These are phyloP conservation scores for Metschnikowia drakensbergensis DNA, from an alignment of 805 yeast genomes.

Conservation along the genomic window DNA sequence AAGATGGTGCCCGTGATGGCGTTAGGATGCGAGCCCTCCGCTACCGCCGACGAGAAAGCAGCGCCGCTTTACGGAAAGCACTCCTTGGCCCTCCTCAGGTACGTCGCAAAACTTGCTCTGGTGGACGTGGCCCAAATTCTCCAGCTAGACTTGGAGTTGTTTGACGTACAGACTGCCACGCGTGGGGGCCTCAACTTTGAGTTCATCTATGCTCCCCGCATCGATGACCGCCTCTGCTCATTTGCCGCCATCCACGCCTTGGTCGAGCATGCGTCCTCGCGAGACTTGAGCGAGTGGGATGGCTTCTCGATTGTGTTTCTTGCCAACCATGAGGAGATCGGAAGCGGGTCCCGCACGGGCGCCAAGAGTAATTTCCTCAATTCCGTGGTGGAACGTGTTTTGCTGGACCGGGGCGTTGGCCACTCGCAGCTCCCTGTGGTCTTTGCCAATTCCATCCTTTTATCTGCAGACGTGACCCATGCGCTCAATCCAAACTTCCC, in stretches of 20 bases:
- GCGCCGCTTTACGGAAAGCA: constrained; percentile 30
- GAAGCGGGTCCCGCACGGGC: constrained; percentile 38
- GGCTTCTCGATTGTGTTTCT: constrained; percentile 33
- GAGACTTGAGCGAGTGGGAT: constrained; percentile 19
- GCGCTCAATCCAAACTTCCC: constrained; percentile 40
- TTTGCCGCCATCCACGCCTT: constrained; percentile 35
- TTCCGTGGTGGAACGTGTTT: constrained; percentile 19
- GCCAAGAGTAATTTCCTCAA: constrained; percentile 34
- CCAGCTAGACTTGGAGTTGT: constrained; percentile 35
- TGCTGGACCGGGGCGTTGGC: constrained; percentile 4
- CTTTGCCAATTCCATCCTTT: constrained; percentile 31
- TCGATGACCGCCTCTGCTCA: constrained; percentile 42
- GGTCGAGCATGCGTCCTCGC: constrained; percentile 13
- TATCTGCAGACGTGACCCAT: constrained; percentile 45
- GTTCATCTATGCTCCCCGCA: constrained; percentile 37
- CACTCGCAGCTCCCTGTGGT: constrained; percentile 11
- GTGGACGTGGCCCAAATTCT: constrained; percentile 23
- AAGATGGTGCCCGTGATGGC: constrained; percentile 40
- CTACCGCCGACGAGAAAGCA: constrained; percentile 27
- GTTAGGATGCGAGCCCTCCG: constrained; percentile 11
- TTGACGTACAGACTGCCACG: constrained; percentile 32
- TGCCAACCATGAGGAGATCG: constrained; percentile 42
- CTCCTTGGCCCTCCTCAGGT: constrained; percentile 30
- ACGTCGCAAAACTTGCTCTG: constrained; percentile 25
- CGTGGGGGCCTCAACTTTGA: constrained; percentile 37